Base-by-base conservation (phyloP, 2,329 filamentous ascomycete species). In the Salinomyces thailandicus region DNA sequence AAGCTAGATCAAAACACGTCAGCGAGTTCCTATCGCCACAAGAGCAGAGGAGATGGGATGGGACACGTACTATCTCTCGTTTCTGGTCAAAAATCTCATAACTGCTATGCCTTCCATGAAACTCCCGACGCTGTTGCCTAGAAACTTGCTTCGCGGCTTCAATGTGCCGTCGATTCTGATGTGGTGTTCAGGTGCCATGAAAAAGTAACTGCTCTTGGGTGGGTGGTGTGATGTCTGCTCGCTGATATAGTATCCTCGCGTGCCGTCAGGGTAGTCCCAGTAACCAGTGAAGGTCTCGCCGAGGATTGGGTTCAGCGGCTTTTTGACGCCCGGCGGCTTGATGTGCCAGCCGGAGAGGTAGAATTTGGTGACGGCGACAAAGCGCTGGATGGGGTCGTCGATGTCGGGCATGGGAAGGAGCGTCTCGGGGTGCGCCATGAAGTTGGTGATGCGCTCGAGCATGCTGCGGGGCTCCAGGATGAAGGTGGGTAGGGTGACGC, bases 331-430 rank as follows among this genome's bases (percentile, higher is more conserved):
- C 51, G 86, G 83, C 55, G 91, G 91, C 62, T 89, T 91, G 59
- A 98, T 95, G 61, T 98, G 91, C 91, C 91, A 98, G 53, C 91
- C 91, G 61, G 86, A 94, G 30, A 98, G 70, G 62, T 98, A 98
- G 62, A 98, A 98, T 63, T 93, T 95, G 57, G 95, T 85, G 33
- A 98, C 91, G 11, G 86, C 84, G 18, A 96, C 78, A 57, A 98
- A 98, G 59, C 91, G 77, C 54, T 89, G 70, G 38, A 85, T 68
- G 1, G 91, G 89, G 55, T 98, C 89, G 35, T 96, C 83, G 50
- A 95, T 83, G 31, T 76, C 68, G 30, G 89, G 75, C 61, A 96
- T 91, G 20, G 82, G 80, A 4, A 98, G 76, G 19, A 98, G 79
- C 55, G 86, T 93, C 63, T 98, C 91, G 27, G 91, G 91, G 59